Evolutionary conservation across 2,329 filamentous ascomycete species (phyloP), one percentile per base, ranked within the genome.

Genomic region (Neophaeococcomyces mojaviensis): DNA sequence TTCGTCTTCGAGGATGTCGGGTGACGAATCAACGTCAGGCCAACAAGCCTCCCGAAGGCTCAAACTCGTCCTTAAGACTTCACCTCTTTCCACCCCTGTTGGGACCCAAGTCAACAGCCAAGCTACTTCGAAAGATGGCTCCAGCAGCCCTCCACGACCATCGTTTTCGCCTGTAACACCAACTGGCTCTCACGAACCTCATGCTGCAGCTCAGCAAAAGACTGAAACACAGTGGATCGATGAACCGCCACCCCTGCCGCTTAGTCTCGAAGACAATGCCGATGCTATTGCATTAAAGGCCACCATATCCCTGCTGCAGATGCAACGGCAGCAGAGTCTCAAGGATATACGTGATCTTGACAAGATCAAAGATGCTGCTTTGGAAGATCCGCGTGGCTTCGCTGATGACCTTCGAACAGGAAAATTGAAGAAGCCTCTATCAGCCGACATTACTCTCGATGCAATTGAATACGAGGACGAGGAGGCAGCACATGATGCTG

Each of bases 251-350:
- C 59, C 68, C 2, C 59, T 69, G 2, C 68, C 69, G 8, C 64
- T 73, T 44, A 69, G 67, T 24, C 66, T 71, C 47, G 68, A 67
- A 44, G 65, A 69, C 46, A 94, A 94, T 60, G 82, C 87, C 6
- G 90, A 97, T 69, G 88, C 84, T 19, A 83, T 96, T 49, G 90
- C 90, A 4, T 74, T 96, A 49, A 82, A 84, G 54, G 86, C 85
- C 20, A 86, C 89, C 37, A 88, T 96, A 49, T 84, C 86, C 7
- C 81, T 95, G 42, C 72, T 97, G 38, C 88, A 94, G 67, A 74
- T 94, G 54, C 90, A 97, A 69, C 82, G 82, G 53, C 80, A 82
- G 59, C 85, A 84, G 61, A 87, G 87, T 33, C 71, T 81, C 40
- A 76, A 78, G 38, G 89, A 96, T 66, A 81, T 96, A 42, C 76